Base-by-base conservation (phyloP, 2,329 filamentous ascomycete genomes). In the Diplocarpon mali region DNA sequence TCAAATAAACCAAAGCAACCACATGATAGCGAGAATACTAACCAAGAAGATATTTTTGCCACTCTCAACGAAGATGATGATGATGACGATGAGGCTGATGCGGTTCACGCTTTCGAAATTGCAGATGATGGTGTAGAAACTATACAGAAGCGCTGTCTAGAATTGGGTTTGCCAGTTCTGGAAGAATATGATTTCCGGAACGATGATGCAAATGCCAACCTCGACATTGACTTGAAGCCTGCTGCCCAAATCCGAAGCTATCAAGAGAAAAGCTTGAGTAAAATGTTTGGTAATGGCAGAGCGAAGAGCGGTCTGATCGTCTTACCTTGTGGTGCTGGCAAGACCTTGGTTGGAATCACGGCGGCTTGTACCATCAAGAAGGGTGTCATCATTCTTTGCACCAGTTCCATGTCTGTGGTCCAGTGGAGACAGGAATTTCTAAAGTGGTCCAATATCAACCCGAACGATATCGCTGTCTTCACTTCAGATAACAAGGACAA, bases 231-330 rank as follows among this genome's bases (percentile, higher is more conserved):
- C 62, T 70, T 96, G 39, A 85, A 85, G 56, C 89, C 90, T 0
- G 81, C 82, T 45, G 90, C 89, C 0, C 84, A 90, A 59, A 96
- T 96, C 61, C 80, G 90, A 62, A 81, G 76, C 69, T 98, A 98
- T 57, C 92, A 98, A 62, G 92, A 98, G 64, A 94, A 95, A 67
- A 94, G 88, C 53, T 70, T 98, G 9, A 94, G 86, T 68, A 98
- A 98, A 65, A 98, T 98, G 92, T 98, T 98, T 62, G 90, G 92
- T 60, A 98, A 98, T 60, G 90, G 90, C 40, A 83, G 92, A 65
- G 92, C 92, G 12, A 92, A 95, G 68, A 95, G 88, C 64, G 92
- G 92, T 46, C 93, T 98, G 54, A 98, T 98, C 48, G 92, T 98
- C 45, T 67, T 98, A 56, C 92, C 92, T 14, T 98, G 92, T 62